Conservation (phyloP, 768 basidiomycete genomes). For the Kwoniella sp. region DNA sequence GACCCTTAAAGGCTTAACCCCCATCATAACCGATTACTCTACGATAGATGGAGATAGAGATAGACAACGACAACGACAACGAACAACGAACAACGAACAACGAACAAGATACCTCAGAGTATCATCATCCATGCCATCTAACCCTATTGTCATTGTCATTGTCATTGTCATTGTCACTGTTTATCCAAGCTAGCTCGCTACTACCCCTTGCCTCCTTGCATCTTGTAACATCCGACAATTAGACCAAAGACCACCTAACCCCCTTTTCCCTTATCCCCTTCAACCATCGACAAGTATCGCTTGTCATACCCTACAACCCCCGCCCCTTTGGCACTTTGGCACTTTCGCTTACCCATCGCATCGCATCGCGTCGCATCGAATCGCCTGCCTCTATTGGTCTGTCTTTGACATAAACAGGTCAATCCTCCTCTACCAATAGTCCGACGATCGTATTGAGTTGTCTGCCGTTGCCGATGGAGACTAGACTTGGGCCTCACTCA, state of each 20-base stretch:
- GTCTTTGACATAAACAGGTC: no score
- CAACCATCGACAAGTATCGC: neutral
- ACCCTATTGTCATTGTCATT: no score
- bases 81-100: no score
- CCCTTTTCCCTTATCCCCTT: no score
- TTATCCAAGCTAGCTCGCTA: no score
- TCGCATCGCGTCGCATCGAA: neutral
- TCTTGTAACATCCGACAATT: neutral
- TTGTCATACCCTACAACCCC: neutral
- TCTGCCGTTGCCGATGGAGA: constrained; percentile 2
- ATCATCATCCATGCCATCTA: no score
- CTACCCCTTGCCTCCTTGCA: no score
- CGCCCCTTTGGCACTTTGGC: no score
- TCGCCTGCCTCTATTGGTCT: no score
- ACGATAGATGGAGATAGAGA: neutral
- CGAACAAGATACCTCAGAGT: no score
- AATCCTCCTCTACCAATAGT: no score
- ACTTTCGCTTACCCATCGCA: neutral
- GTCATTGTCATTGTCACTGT: neutral
- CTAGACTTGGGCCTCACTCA: neutral
- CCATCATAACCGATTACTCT: neutral
- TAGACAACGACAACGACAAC: neutral
- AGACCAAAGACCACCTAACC: neutral
- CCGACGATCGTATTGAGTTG: no score
- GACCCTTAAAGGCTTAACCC: neutral